Evolutionary conservation across 1,139 yeast genomes (phyloP).

Genomic region (Magnusiomyces tetraspermus): DNA sequence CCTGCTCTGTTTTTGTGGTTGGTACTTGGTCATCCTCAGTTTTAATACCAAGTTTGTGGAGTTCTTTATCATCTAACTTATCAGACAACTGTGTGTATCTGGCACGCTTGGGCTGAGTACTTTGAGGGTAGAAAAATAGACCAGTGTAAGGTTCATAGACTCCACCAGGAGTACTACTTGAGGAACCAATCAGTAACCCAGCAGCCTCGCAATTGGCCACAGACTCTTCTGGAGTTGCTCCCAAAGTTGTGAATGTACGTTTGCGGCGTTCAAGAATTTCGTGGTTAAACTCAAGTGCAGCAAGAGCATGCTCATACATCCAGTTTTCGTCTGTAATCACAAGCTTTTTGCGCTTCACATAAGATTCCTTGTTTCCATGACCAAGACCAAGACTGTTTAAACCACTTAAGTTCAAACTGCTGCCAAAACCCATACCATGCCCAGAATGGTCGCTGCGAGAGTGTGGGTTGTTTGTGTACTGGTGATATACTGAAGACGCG

Average conservation of each 20-base stretch:
- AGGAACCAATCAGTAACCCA: not conserved
- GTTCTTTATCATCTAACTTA: constrained; percentile 16
- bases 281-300: constrained; percentile 62
- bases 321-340: constrained; percentile 62
- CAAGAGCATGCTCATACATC: constrained; percentile 76
- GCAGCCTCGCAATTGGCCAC: not conserved
- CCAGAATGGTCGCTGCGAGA: constrained; percentile 17
- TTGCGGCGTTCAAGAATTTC: constrained; percentile 51
- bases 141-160: constrained; percentile 79
- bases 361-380: constrained; percentile 12
- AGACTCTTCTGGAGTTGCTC: not conserved
- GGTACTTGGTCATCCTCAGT: not conserved
- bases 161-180: constrained; percentile 37
- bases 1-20: not conserved
- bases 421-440: not conserved
- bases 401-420: not conserved
- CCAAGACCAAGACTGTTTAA: not conserved
- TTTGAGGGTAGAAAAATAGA: constrained; percentile 57
- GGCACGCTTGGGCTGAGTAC: constrained; percentile 59
- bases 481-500: constrained; percentile 38
- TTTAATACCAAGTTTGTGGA: not conserved
- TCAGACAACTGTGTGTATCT: constrained; percentile 31
- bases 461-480: constrained; percentile 34
- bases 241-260: constrained; percentile 37
- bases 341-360: constrained; percentile 29